A percentile compares a stretch with the other conserved stretches of the same genome.
phyloP scores from a whole-genome alignment of 805 yeast genomes.

The Blastobotrys americana region DNA sequence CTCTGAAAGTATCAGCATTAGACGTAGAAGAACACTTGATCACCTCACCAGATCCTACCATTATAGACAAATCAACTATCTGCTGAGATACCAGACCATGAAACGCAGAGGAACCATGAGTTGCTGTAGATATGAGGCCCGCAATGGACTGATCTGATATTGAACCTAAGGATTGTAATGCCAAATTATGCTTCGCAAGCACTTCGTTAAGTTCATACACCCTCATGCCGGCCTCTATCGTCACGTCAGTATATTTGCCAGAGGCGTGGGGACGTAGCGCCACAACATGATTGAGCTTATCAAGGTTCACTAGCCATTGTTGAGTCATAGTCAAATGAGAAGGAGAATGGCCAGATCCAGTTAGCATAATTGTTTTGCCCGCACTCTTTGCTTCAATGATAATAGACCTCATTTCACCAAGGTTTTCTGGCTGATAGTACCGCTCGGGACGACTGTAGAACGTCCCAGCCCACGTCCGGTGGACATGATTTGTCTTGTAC shows the following conservation, averaged over 20 bases:
- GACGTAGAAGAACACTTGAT: constrained; percentile 60
- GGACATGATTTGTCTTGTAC: constrained; percentile 24
- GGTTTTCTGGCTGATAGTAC: constrained; percentile 65
- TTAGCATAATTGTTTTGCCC: constrained; percentile 65
- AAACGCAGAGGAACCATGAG: constrained; percentile 91
- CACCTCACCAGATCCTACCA: constrained; percentile 69
- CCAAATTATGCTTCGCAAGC: constrained; percentile 57
- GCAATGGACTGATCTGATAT: constrained; percentile 90
- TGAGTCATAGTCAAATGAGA: constrained; percentile 80
- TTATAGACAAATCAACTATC: constrained; percentile 66
- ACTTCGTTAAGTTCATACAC: constrained; percentile 64
- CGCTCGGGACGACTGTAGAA: constrained; percentile 68
- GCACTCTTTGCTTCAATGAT: constrained; percentile 56
- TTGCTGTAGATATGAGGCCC: constrained; percentile 94
- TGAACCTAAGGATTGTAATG: constrained; percentile 87
- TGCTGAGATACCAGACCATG: constrained; percentile 90
- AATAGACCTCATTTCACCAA: constrained; percentile 62
- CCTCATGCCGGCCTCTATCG: constrained; percentile 91
- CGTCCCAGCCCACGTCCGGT: constrained; percentile 87
- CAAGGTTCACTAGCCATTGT: constrained; percentile 85
- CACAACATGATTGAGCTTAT: constrained; percentile 56
- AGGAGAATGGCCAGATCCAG: constrained; percentile 95
- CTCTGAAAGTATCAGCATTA: constrained; percentile 61
- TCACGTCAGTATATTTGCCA: constrained; percentile 64
- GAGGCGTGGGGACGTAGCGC: constrained; percentile 14